Evolutionary conservation across 306 rosid genomes (phyloP).

Genomic region (Cucumis cinereus): DNA sequence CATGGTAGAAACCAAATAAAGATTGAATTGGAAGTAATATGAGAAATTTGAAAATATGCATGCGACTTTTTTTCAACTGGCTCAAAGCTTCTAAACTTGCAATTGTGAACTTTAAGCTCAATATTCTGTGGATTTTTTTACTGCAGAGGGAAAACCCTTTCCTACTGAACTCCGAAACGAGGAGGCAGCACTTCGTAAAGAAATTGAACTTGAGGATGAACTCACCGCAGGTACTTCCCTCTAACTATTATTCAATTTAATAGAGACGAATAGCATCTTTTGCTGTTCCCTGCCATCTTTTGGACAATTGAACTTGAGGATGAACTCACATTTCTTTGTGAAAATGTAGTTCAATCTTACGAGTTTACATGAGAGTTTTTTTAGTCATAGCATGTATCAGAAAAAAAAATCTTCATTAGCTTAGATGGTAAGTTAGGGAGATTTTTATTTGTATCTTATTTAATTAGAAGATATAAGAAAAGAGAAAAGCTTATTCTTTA

Average conservation of each 20-base stretch:
- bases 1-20: neutral
- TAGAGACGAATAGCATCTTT: neutral
- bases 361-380: neutral
- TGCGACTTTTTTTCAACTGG: neutral
- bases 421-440: neutral
- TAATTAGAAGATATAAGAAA: neutral
- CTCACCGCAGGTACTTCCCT: constrained; percentile 45
- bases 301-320: too few relatives aligned
- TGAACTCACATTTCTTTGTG: neutral
- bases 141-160: constrained; percentile 74
- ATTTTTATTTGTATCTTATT: neutral
- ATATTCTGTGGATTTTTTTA: neutral
- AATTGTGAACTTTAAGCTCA: neutral
- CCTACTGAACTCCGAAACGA: constrained; percentile 90
- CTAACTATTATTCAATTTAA: neutral
- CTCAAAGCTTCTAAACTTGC: neutral
- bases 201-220: constrained; percentile 78
- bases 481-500: neutral
- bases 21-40: neutral
- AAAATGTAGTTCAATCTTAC: neutral
- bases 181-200: constrained; percentile 72
- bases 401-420: neutral
- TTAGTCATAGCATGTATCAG: neutral
- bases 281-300: neutral
- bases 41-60: neutral